Evolutionary conservation across 306 rosid species (phyloP), one percentile per base, ranked within the genome.

Genomic region (Elaeagnus macrophylla): DNA sequence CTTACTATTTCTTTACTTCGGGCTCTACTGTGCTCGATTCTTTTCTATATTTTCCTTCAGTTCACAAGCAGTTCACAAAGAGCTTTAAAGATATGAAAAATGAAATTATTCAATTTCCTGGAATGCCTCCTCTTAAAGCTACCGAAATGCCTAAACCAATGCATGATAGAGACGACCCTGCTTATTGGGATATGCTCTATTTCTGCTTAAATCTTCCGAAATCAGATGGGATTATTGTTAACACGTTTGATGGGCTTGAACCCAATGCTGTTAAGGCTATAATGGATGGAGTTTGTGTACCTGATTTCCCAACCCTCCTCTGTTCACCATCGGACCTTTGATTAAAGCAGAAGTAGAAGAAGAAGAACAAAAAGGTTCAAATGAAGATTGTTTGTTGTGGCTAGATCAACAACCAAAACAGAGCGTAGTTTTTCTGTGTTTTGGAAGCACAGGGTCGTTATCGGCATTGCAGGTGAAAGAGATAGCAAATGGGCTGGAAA

Each of bases 361-460:
- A 5, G 70, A 51, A 1, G 59, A 18, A 14, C n/a, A 14, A 7
- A 12, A 0, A 7, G 20, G 35, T 37, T 1, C 11, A 1, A 51
- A 35, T 15, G 37, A 32, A 10, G 35, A 38, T 1, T 53, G 50
- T 39, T 68, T 68, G 51, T n/a, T 32, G 1, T 68, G 73, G 73
- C 67, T 68, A 0, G 73, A 60, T 7, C 37, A 48, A 36, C 67
- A 68, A 32, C 73, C 73, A 0, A 60, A 54, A 37, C 11, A 51
- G 39, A 68, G 73, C 13, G 73, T 68, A 5, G 38, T 68, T 7
- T 68, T 44, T 14, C 40, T 68, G 56, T 60, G 73, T 20, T 68
- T 68, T n/a, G 73, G 73, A 11, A 68, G 73, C 38, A 42, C 43
- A 7, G 67, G 73, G 8, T 18, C 61, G 10, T 60, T 68, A 50